Evolutionary conservation across 106 monocot genomes (phyloP).

Genomic region (Dendrobium catenatum): DNA sequence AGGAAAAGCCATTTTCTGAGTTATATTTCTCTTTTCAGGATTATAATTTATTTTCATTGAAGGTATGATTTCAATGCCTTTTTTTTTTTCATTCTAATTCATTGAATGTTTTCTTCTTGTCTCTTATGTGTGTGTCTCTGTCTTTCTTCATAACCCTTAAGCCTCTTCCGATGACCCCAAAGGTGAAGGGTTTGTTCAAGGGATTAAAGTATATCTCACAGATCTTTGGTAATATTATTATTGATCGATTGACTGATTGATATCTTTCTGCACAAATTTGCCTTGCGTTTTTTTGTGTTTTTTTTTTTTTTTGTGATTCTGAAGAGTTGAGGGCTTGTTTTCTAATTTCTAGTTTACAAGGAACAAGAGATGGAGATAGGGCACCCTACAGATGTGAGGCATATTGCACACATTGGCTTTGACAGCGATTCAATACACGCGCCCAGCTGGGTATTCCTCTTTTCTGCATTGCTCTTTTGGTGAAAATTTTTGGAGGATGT

Average conservation of each 20-base stretch:
- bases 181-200: conserved; percentile 72
- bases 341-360: conserved; percentile 37
- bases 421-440: conserved; percentile 34
- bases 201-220: conserved; percentile 64
- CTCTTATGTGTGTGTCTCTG: neutral
- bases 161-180: conserved; percentile 26
- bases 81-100: neutral
- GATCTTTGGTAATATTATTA: conserved; percentile 43
- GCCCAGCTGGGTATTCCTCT: conserved; percentile 52
- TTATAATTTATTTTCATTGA: neutral
- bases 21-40: neutral
- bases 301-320: conserved; percentile 1
- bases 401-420: conserved; percentile 70
- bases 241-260: neutral
- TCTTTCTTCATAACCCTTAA: neutral
- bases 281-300: neutral
- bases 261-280: neutral
- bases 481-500: neutral
- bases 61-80: neutral
- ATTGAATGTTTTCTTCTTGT: neutral
- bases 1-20: neutral
- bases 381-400: conserved; percentile 71
- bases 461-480: neutral
- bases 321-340: neutral
- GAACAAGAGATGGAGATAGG: conserved; percentile 73